Evolutionary conservation across 352 stramenopile genomes (phyloP), one percentile per base, ranked within the genome.

Genomic region (Blastocystis sp.): DNA sequence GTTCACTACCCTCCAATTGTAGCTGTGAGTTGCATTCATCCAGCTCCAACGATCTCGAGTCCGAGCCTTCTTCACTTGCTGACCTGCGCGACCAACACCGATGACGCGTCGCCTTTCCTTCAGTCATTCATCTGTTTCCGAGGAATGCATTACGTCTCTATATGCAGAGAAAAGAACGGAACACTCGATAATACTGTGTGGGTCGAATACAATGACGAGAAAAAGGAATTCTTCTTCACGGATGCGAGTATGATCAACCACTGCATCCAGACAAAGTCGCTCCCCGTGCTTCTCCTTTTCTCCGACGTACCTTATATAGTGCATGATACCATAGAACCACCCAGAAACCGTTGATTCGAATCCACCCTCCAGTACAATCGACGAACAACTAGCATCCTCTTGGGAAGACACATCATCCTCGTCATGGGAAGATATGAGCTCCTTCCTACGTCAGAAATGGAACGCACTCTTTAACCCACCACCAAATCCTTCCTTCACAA

Each of bases 81-180:
- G 2, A 36, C 46, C 11, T 38, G 34, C 32, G n/a, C 57, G 2
- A n/a, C 21, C 0, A 11, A 36, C 3, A 27, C 67, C 38, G 24
- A 32, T 46, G 14, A 9, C 16, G 21, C 24, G 46, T 32, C n/a
- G 7, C 18, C 46, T 75, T 42, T 42, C 21, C 67, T 78, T 27
- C 67, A 78, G 21, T 48, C 67, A 42, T 63, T 78, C 21, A 32
- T 78, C 6, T 56, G 38, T 59, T 78, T 57, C 57, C 67, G 67
- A 32, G 67, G 67, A 4, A 57, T 27, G 18, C 67, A 78, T 40
- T 78, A 78, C 42, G n/a, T 57, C 24, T 56, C 36, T 59, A 46
- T 78, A 24, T 78, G 38, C 42, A 32, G 34, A 57, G 63, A 75
- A 53, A 53, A 51, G 9, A 32, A 18, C 51, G n/a, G n/a, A n/a